Base-by-base conservation (phyloP, 1,284 basidiomycete species). In the Austropuccinia psidii region DNA sequence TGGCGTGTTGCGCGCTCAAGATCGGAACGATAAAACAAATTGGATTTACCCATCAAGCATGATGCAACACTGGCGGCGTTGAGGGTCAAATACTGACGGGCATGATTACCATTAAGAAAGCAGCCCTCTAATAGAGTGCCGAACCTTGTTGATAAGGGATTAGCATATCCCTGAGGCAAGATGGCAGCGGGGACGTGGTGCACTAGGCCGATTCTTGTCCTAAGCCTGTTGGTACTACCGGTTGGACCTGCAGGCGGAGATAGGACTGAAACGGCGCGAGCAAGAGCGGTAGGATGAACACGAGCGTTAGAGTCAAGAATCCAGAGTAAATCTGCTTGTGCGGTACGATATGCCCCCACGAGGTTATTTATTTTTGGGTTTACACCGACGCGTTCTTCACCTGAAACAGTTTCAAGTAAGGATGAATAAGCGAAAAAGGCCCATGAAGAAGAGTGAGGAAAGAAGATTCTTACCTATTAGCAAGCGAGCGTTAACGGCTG, bases 341-440 rank as follows among this genome's bases (percentile, higher is more conserved):
- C 94, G 78, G 86, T 83, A 47, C 84, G 84, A 80, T 95, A 97
- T 3, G 93, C 85, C 45, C 87, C 86, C 75, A 95, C 86, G 47
- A 98, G 87, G 80, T 98, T 98, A 84, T 97, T 98, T 78, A 99
- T 89, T 84, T 98, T 98, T 0, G 96, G 96, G 79, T 99, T 98
- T 47, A 93, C 89, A 1, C 95, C 94, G 21, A 95, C 81, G 15
- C 76, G 73, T 37, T 82, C 80, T 60, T 82, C 81, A 74, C 83
- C 83, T 83, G 58, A 29, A 41, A 15, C 9, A 9, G 3, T 58
- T 52, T 21, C 24, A 49, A 61, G 33, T 67, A 68, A 37, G 29
- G 33, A 50, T n/a, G 67, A 33, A 24, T n/a, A 47, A 4, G 31
- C 4, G 33, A 62, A 75, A 45, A 24, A 27, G 45, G 17, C 1